Evolutionary conservation across 345 rosid species (phyloP).

Genomic region (Aquilaria malaccensis): DNA sequence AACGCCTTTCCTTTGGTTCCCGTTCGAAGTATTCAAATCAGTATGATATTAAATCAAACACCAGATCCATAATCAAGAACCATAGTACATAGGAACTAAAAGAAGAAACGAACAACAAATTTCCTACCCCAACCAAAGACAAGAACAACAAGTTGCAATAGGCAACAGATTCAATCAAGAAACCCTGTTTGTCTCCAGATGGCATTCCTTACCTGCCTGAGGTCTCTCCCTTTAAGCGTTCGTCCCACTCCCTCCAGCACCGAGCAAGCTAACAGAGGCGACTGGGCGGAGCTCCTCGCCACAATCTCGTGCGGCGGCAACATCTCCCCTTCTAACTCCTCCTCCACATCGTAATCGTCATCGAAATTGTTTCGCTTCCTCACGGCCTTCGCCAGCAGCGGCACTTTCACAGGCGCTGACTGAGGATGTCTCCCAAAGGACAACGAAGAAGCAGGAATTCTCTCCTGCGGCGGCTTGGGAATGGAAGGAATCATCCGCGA

Average conservation of each 20-base stretch:
- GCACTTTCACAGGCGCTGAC: constrained; percentile 81
- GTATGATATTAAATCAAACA: constrained; percentile 9
- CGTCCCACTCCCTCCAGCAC: constrained; percentile 89
- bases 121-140: not conserved
- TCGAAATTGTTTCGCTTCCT: constrained; percentile 38
- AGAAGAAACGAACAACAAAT: not conserved
- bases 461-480: constrained; percentile 67
- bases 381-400: constrained; percentile 32
- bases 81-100: not conserved
- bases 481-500: constrained; percentile 51
- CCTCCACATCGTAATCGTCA: constrained; percentile 39
- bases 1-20: not conserved
- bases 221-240: constrained; percentile 90
- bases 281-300: constrained; percentile 51
- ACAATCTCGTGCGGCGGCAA: constrained; percentile 92
- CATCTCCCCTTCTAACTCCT: constrained; percentile 46
- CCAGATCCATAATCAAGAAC: constrained; percentile 5
- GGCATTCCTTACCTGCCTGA: constrained; percentile 76
- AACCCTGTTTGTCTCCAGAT: constrained; percentile 76
- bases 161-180: constrained; percentile 45
- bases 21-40: not conserved
- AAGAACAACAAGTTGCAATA: not conserved
- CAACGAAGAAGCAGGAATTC: constrained; percentile 22
- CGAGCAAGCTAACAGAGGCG: constrained; percentile 50
- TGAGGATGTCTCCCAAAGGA: constrained; percentile 39